These are phyloP conservation scores for Aspergillus coremiiformis DNA, from an alignment of 495 filamentous ascomycete genomes.

Conservation along the genomic window DNA sequence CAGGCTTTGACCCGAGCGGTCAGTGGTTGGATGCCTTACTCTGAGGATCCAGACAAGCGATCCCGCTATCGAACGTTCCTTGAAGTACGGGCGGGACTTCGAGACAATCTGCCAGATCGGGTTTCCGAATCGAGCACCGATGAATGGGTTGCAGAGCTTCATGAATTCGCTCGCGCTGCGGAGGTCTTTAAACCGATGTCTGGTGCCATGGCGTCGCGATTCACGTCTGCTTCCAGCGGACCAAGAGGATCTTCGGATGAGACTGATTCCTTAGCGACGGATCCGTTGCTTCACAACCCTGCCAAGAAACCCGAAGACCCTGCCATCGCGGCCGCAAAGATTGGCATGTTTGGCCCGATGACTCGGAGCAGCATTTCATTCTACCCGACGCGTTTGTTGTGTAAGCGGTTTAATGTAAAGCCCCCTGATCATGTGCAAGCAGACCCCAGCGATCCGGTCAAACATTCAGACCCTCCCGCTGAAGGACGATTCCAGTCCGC, in stretches of 20 bases:
- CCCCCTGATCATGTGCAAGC: conserved; percentile 64
- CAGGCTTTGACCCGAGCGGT: conserved; percentile 69
- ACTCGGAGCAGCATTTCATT: conserved; percentile 68
- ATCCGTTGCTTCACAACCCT: conserved; percentile 47
- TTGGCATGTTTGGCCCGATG: conserved; percentile 90
- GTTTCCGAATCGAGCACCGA: conserved; percentile 50
- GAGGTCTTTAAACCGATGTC: conserved; percentile 89
- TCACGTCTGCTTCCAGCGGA: conserved; percentile 62
- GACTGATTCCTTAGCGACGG: conserved; percentile 23
- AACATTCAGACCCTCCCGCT: conserved; percentile 12
- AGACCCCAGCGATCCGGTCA: conserved; percentile 41
- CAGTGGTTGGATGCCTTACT: conserved; percentile 76
- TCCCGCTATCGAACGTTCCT: conserved; percentile 73
- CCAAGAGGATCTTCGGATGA: conserved; percentile 39
- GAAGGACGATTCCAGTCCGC: conserved; percentile 30
- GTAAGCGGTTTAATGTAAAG: conserved; percentile 85
- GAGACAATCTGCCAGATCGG: conserved; percentile 52
- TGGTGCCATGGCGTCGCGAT: conserved; percentile 84
- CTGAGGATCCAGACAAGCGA: conserved; percentile 71
- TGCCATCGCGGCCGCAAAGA: conserved; percentile 75
- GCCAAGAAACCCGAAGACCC: conserved; percentile 64
- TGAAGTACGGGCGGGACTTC: conserved; percentile 64
- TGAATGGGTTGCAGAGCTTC: conserved; percentile 72
- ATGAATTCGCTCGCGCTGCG: conserved; percentile 83
- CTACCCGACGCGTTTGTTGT: conserved; percentile 74